Conservation (phyloP, 2,329 filamentous ascomycete species). For the Ceratocystis smalleyi region DNA sequence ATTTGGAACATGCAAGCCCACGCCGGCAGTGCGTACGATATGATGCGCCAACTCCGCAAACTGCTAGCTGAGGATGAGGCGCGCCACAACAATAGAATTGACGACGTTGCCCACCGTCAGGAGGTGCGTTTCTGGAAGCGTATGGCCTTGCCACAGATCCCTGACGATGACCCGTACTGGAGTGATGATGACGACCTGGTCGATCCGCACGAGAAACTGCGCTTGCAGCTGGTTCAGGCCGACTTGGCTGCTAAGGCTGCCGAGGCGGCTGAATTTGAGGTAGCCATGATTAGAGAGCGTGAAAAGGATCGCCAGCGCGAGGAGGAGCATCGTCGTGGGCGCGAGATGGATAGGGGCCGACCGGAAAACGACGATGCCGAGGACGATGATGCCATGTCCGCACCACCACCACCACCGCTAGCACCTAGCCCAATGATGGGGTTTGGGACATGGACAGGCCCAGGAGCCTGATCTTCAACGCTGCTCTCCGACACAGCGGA, state of each 20-base stretch:
- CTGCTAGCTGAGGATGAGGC: constrained; percentile 41
- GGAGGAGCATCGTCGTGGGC: background rate
- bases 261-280: constrained; percentile 22
- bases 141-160: constrained; percentile 45
- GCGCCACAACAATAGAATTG: constrained; percentile 38
- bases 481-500: background rate
- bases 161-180: constrained; percentile 45
- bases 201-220: constrained; percentile 43
- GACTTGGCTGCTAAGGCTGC: constrained; percentile 24
- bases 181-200: constrained; percentile 51
- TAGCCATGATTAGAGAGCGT: constrained; percentile 23
- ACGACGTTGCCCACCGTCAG: constrained; percentile 38
- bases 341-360: background rate
- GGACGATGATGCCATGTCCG: background rate
- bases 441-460: background rate
- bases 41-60: constrained; percentile 40
- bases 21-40: constrained; percentile 41
- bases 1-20: constrained; percentile 52
- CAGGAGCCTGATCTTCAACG: background rate
- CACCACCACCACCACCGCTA: constrained; percentile 9
- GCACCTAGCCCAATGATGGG: constrained; percentile 11
- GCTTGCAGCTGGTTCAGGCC: constrained; percentile 29
- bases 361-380: background rate
- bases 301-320: background rate
- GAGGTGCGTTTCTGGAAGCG: constrained; percentile 52